Evolutionary conservation across 2,329 filamentous ascomycete genomes (phyloP), one percentile per base, ranked within the genome.

Genomic region (Ceratocystis ficicola): DNA sequence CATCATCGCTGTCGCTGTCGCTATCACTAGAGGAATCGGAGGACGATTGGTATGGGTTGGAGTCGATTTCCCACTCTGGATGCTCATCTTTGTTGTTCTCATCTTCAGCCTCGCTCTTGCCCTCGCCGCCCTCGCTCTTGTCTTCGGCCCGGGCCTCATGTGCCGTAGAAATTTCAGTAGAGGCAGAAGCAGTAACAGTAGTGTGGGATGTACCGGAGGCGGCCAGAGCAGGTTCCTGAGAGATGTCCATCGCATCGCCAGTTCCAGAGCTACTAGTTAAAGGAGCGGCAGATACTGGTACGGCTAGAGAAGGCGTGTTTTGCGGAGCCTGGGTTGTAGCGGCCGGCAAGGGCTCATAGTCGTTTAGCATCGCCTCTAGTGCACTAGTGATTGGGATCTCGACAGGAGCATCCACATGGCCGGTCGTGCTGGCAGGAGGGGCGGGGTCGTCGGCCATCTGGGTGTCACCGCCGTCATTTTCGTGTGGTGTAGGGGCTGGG

Each of bases 61-160:
- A 91, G 71, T 93, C 89, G 6, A 81, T 77, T 72, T 95, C 90
- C 89, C 90, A 97, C 74, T 96, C 92, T 2, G 88, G 86, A 57
- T 87, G 79, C 10, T 76, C 78, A 65, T 71, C 70, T 57, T 57
- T 20, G 22, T 50, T 25, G 25, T 59, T 44, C 44, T 60, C 20
- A 46, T 12, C 44, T 17, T 65, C 41, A 28, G 20, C 25, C 8
- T 60, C 28, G 57, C 12, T 12, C 17, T 52, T 32, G 25, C 44
- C 50, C 50, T 60, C 20, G 52, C 5, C 30, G n/a, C n/a, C n/a
- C 20, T 65, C 41, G 44, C 46, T 22, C 46, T 50, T 36, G 36
- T 41, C 36, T 41, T 41, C 10, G 36, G 15, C 57, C 15, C 48
- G 30, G n/a, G 64, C 10, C 3, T 28, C 32, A 25, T 41, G 15